Conservation (phyloP, 352 stramenopile species). For the Phytophthora pinifolia region DNA sequence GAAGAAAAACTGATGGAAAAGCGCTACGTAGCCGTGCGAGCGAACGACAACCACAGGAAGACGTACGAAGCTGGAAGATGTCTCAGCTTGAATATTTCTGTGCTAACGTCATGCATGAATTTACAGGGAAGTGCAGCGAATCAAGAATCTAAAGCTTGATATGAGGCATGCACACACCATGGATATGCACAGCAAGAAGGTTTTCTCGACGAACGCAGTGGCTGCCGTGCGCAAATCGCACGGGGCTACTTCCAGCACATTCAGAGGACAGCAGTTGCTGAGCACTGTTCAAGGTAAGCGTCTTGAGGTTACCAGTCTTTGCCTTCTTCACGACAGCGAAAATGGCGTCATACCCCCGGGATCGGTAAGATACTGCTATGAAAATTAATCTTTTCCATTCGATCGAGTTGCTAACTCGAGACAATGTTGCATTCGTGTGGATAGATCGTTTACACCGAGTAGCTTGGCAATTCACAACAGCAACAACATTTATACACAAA, state of each 20-base stretch:
- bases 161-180: slow-evolving; percentile 65
- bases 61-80: slow-evolving; percentile 33
- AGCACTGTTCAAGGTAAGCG: slow-evolving; percentile 71
- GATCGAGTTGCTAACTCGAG: too few relatives aligned
- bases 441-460: slow-evolving; percentile 29
- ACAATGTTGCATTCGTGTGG: background rate
- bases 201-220: slow-evolving; percentile 57
- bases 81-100: background rate
- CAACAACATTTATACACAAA: background rate
- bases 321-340: slow-evolving; percentile 61
- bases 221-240: slow-evolving; percentile 44
- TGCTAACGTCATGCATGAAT: slow-evolving; percentile 5
- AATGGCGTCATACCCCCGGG: slow-evolving; percentile 43
- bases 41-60: slow-evolving; percentile 55
- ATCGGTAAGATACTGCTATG: slow-evolving; percentile 30
- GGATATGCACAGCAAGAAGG: slow-evolving; percentile 59
- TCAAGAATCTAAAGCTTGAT: slow-evolving; percentile 65
- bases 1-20: slow-evolving; percentile 76
- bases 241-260: slow-evolving; percentile 51
- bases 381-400: background rate
- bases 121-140: slow-evolving; percentile 60
- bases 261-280: slow-evolving; percentile 69
- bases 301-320: slow-evolving; percentile 72
- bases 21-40: slow-evolving; percentile 59
- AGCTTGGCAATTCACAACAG: background rate